phyloP scores from a whole-genome alignment of 129 eudicot species.

The Silybum marianum region DNA sequence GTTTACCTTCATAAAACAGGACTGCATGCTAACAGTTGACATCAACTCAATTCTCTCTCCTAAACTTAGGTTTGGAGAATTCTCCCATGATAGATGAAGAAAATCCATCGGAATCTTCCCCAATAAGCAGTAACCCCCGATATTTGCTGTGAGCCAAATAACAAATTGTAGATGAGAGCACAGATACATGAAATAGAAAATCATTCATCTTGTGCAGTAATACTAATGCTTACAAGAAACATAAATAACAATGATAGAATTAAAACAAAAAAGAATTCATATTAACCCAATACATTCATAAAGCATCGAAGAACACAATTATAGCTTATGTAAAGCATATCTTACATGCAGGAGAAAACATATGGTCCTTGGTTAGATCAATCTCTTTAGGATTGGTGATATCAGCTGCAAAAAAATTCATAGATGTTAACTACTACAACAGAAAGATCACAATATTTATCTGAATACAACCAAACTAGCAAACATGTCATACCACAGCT shows the following conservation, averaged over 20 bases:
- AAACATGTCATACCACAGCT: slow-evolving; percentile 71
- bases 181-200: background rate
- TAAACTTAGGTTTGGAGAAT: slow-evolving; percentile 53
- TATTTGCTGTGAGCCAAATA: slow-evolving; percentile 39
- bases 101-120: slow-evolving; percentile 80
- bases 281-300: background rate
- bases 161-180: slow-evolving; percentile 13
- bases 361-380: slow-evolving; percentile 47
- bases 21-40: slow-evolving; percentile 68
- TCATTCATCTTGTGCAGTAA: too few relatives aligned
- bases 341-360: slow-evolving; percentile 62
- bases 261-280: background rate
- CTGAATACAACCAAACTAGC: background rate
- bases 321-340: slow-evolving; percentile 7
- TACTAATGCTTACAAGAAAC: too few relatives aligned
- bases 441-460: background rate
- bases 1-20: slow-evolving; percentile 74
- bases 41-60: slow-evolving; percentile 72
- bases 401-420: slow-evolving; percentile 47
- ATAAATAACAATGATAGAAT: too few relatives aligned
- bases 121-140: slow-evolving; percentile 60
- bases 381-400: slow-evolving; percentile 27
- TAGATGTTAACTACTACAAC: slow-evolving; percentile 9
- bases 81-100: slow-evolving; percentile 71
- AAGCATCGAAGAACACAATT: too few relatives aligned